Evolutionary conservation across 164 flowering plant genomes (phyloP), one percentile per base, ranked within the genome.

Genomic region (Cinnamomum micranthum): DNA sequence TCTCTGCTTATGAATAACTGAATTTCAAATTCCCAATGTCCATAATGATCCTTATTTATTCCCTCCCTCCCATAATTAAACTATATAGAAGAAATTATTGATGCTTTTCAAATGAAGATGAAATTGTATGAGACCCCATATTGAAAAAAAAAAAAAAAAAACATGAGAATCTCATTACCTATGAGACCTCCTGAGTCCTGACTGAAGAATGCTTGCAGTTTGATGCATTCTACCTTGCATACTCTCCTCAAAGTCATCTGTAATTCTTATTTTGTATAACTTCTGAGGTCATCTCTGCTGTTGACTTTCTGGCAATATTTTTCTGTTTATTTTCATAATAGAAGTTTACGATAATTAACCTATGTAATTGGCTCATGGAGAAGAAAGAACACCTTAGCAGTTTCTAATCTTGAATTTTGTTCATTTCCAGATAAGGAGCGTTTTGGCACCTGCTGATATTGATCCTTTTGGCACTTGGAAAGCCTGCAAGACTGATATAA

Each of bases 381-480:
- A 14, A 13, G 20, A 35, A 35, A 35, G 47, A 35, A 35, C 47
- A 35, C 47, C 47, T 35, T 7, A 6, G 9, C 47, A 35, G 47
- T 35, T 55, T 23, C 47, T 27, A 67, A 15, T 31, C 28, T 28
- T 20, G 31, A 27, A 31, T 31, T 20, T 7, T 19, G 14, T 65
- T 14, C n/a, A 41, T 64, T 67, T 68, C 27, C 88, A 96, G 99
- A 85, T 96, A 71, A 90, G 90, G 84, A 94, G 94, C 83, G 88
- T 87, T 75, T 81, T 96, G 86, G 98, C 94, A n/a, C 98, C 98
- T 0, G 90, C 86, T 20, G 89, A 78, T 51, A 93, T 92, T 70
- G 99, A 94, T 85, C 98, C 93, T 19, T 91, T 84, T 72, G 99
- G 97, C 3, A n/a, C 24, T 6, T 96, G 98, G 97, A 88, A 84